Base-by-base conservation (phyloP, 2,329 filamentous ascomycete genomes). In the Verticillium dahliae region DNA sequence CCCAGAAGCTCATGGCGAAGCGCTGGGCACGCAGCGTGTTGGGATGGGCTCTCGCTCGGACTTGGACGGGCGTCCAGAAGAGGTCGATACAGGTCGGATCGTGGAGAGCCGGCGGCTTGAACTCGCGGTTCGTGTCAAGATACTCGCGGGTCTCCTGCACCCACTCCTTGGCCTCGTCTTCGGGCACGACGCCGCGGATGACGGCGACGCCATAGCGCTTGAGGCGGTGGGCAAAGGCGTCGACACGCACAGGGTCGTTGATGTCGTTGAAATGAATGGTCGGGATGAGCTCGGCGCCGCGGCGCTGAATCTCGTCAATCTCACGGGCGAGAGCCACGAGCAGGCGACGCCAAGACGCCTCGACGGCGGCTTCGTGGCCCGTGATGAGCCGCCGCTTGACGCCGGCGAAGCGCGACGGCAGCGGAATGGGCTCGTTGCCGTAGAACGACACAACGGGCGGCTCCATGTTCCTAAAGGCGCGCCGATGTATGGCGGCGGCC, bases 41-140 rank as follows among this genome's bases (percentile, higher is more conserved):
- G 5, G 71, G 70, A 56, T 78, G 75, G 1, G 73, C 74, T 27
- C 76, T 71, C 11, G 74, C 75, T 37, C 73, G 73, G 50, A 78
- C 69, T 60, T 79, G 76, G 1, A 75, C 69, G 6, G 72, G 71
- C 13, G 75, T 76, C 76, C 76, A 78, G 75, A 90, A 90, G 68
- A 90, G 83, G 72, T 90, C 88, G 73, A 87, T 90, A 59, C 89
- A 90, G 1, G 87, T 85, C 5, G 88, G 88, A 50, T 87, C 85
- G 66, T 86, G 82, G 0, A 80, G 77, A 0, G 82, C 82, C 34
- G 86, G 87, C 57, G 80, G 82, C 56, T 65, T 65, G 64, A 65
- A 65, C 33, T 65, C 64, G 60, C 64, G 74, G 67, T 87, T 87
- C 18, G 76, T 75, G 13, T 74, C 70, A 18, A 87, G 77, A 66